Evolutionary conservation across 495 filamentous ascomycete genomes (phyloP).

Genomic region (Penicillium salamii): DNA sequence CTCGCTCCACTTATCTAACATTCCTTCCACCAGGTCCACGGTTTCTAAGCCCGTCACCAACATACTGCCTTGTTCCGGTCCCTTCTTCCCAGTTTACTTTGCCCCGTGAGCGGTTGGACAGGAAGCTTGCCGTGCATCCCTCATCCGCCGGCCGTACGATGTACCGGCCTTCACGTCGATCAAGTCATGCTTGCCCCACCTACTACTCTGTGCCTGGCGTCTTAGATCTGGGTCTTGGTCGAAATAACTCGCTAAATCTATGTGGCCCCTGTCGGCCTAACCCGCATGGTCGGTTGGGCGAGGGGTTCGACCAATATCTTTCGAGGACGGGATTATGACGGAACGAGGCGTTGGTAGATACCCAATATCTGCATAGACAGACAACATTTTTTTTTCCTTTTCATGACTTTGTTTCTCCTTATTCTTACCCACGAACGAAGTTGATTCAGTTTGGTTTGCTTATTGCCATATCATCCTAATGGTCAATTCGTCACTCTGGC

Average conservation of each 20-base stretch:
- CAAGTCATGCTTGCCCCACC: slow-evolving; percentile 25
- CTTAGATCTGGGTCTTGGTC: slow-evolving; percentile 37
- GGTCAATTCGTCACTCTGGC: slow-evolving; percentile 5
- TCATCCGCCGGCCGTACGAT: slow-evolving; percentile 24
- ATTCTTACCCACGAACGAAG: slow-evolving; percentile 19
- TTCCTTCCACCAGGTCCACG: slow-evolving; percentile 49
- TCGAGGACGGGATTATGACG: slow-evolving; percentile 41
- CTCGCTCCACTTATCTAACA: slow-evolving; percentile 4
- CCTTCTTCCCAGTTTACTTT: slow-evolving; percentile 43
- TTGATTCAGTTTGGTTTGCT: slow-evolving; percentile 3
- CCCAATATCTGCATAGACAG: slow-evolving; percentile 43
- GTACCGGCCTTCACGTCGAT: slow-evolving; percentile 22
- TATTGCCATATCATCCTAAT: slow-evolving; percentile 2
- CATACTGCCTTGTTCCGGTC: slow-evolving; percentile 44
- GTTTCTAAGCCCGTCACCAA: slow-evolving; percentile 49
- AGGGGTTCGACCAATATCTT: slow-evolving; percentile 29
- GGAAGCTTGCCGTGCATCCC: slow-evolving; percentile 29
- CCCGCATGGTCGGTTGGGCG: slow-evolving; percentile 22
- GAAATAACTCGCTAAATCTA: slow-evolving; percentile 28
- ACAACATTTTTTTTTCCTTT: slow-evolving; percentile 32
- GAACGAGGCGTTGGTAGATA: slow-evolving; percentile 53
- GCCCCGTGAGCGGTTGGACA: slow-evolving; percentile 38
- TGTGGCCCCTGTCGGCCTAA: slow-evolving; percentile 16
- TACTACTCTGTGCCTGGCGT: slow-evolving; percentile 31
- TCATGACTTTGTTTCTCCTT: slow-evolving; percentile 29